Base-by-base conservation (phyloP, 2,329 filamentous ascomycete genomes). In the Ascochyta fabae region DNA sequence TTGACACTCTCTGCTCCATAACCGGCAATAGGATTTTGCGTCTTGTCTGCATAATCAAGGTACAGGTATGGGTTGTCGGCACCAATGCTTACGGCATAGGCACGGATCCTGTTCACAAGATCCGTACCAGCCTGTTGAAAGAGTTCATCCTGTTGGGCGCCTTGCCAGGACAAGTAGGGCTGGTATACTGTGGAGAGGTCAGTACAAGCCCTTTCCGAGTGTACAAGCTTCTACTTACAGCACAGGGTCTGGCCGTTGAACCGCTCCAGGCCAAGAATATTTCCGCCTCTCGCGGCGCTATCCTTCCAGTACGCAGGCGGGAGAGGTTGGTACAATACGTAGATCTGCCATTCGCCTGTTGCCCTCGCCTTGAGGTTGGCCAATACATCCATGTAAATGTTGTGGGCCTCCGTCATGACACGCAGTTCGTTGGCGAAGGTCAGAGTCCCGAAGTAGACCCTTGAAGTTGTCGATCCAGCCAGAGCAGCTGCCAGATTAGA, bases 331-430 rank as follows among this genome's bases (percentile, higher is more conserved):
- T 76, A 73, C 6, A 72, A 65, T 12, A 59, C 62, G 7, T 75
- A 67, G 15, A 70, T 72, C 15, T 66, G 48, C 61, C 74, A 75
- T 43, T 76, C 68, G 19, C 66, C 68, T 1, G 66, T 65, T 1
- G 67, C 64, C 38, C 61, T 56, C 9, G 57, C 63, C 38, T 72
- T 72, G 47, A 75, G 54, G 34, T 65, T 69, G 26, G 65, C 66
- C 39, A 77, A 69, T 53, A 79, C 72, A 12, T 73, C 70, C 39
- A 71, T 63, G 62, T 80, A 78, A 49, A 79, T 73, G 50, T 72
- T 72, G 36, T 76, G 70, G 7, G 75, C 75, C 40, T 75, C 67
- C 22, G 63, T 64, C 60, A 79, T 71, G 13, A 79, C 65, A 12
- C 59, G 70, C 53, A 65, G 54, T 34, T 75, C 72, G 38, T 74